These are phyloP conservation scores for Fistulinella prunicolor DNA, from an alignment of 768 basidiomycete species.

Conservation along the genomic window DNA sequence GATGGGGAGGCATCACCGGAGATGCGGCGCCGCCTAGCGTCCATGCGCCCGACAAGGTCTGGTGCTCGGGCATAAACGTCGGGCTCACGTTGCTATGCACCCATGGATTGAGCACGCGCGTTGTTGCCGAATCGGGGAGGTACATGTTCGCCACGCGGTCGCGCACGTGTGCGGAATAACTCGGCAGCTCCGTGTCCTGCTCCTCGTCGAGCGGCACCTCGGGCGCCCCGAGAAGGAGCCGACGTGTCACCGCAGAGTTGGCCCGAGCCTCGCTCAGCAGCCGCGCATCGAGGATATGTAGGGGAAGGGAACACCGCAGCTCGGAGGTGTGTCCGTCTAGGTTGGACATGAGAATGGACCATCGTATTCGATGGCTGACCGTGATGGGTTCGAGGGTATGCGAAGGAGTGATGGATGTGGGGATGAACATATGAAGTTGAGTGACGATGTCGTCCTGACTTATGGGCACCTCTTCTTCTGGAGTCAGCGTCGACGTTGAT, in stretches of 20 bases:
- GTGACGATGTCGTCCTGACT: slow-evolving; percentile 54
- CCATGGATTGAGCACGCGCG: slow-evolving; percentile 68
- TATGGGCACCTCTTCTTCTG: slow-evolving; percentile 21
- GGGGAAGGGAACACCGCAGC: slow-evolving; percentile 88
- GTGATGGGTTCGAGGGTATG: slow-evolving; percentile 74
- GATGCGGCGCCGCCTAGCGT: slow-evolving; percentile 37
- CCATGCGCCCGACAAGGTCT: slow-evolving; percentile 17
- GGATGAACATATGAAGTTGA: slow-evolving; percentile 57
- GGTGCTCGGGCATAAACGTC: slow-evolving; percentile 21
- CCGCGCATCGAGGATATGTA: slow-evolving; percentile 75
- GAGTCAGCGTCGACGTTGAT: slow-evolving; percentile 3
- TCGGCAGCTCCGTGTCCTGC: slow-evolving; percentile 76
- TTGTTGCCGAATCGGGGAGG: slow-evolving; percentile 57
- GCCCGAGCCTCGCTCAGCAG: slow-evolving; percentile 74
- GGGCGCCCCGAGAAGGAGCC: slow-evolving; percentile 40
- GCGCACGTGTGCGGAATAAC: slow-evolving; percentile 84
- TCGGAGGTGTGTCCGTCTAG: slow-evolving; percentile 91
- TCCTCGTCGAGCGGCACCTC: slow-evolving; percentile 43
- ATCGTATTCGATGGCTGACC: slow-evolving; percentile 76
- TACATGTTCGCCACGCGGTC: slow-evolving; percentile 86
- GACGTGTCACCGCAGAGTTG: slow-evolving; percentile 71
- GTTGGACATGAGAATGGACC: slow-evolving; percentile 78
- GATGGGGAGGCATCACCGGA: slow-evolving; percentile 32
- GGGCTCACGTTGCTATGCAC: slow-evolving; percentile 42
- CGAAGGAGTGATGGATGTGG: slow-evolving; percentile 60